Conservation (phyloP, 2,329 filamentous ascomycete species). For the Oidium heveae region DNA sequence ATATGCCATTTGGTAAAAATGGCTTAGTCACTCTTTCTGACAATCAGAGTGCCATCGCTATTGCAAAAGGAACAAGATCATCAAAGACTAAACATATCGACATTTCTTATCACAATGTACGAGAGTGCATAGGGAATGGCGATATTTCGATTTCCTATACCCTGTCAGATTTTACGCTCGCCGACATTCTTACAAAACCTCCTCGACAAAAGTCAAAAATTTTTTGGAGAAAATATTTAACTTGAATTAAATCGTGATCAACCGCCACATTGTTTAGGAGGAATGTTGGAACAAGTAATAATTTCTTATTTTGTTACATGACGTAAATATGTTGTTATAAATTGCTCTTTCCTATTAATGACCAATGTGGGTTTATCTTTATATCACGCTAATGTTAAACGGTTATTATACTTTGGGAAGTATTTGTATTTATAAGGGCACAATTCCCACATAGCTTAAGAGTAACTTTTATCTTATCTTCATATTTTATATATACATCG, state of each 20-base stretch:
- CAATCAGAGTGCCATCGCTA: neutral
- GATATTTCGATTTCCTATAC: neutral
- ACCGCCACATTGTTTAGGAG: neutral
- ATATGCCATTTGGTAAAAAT: neutral
- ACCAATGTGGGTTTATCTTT: no score
- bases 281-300: neutral
- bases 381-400: no score
- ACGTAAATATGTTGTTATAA: no score
- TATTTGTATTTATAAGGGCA: no score
- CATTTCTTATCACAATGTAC: neutral
- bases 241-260: neutral
- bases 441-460: no score
- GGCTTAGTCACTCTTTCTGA: neutral
- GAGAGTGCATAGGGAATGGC: neutral
- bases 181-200: neutral
- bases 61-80: neutral
- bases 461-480: no score
- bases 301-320: no score
- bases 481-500: no score
- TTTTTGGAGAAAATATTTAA: neutral
- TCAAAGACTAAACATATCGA: neutral
- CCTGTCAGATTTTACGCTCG: neutral
- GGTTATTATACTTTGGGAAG: no score
- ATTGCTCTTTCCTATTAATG: no score
- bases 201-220: neutral